Evolutionary conservation across 139 green algal species (phyloP).

Genomic region (Pseudopediastrum boryanum): DNA sequence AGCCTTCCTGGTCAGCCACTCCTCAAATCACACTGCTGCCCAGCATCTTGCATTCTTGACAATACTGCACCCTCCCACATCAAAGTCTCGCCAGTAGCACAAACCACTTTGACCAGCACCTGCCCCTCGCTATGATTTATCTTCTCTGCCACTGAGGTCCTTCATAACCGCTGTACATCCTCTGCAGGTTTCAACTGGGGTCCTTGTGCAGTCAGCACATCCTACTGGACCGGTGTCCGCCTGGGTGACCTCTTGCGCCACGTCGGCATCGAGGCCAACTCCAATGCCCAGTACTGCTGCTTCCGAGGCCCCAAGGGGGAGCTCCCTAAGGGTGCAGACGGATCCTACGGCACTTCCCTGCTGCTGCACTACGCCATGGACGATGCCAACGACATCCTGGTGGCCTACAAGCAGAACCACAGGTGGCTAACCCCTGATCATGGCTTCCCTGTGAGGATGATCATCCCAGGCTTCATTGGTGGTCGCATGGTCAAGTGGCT

Average conservation of each 20-base stretch:
- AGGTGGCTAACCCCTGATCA: conserved; percentile 57
- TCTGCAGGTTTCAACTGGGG: conserved; percentile 96
- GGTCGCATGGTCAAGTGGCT: conserved; percentile 93
- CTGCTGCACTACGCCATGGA: conserved; percentile 73
- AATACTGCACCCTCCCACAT: too few species aligned
- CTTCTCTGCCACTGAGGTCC: too few species aligned
- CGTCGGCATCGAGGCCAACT: conserved; percentile 2
- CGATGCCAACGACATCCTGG: conserved; percentile 69
- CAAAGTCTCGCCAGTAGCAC: too few species aligned
- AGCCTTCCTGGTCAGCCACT: too few species aligned
- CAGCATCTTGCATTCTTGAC: too few species aligned
- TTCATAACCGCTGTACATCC: too few species aligned
- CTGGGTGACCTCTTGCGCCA: conserved; percentile 83
- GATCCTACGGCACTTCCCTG: conserved; percentile 74
- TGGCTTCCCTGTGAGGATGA: conserved; percentile 74
- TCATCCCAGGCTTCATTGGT: conserved; percentile 90
- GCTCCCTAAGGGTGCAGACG: conserved; percentile 80
- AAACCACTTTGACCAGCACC: too few species aligned
- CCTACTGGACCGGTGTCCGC: conserved; percentile 92
- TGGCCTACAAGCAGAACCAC: conserved; percentile 84
- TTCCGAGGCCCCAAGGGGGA: conserved; percentile 83
- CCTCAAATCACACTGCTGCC: too few species aligned
- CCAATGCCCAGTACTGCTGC: conserved; percentile 67
- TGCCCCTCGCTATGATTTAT: too few species aligned
- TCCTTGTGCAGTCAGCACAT: conserved; percentile 67